Conservation (phyloP, 352 stramenopile genomes). For the Globisporangium iwayamae region DNA sequence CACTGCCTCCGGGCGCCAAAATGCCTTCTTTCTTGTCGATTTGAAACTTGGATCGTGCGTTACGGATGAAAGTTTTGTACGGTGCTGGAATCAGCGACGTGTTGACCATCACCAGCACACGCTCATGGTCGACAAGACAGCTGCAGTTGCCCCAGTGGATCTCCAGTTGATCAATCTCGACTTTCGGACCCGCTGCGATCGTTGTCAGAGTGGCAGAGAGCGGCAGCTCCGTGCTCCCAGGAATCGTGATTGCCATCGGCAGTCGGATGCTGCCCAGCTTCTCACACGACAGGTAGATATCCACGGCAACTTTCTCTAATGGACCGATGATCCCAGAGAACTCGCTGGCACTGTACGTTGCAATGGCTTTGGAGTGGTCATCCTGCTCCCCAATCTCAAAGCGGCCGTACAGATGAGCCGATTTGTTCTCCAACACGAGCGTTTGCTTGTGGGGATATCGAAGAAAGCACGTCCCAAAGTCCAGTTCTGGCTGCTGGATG, state of each 20-base stretch:
- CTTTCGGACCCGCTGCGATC: constrained; percentile 75
- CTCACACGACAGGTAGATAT: constrained; percentile 84
- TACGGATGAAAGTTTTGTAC: constrained; percentile 94
- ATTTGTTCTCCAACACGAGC: constrained; percentile 88
- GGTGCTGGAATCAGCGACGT: constrained; percentile 85
- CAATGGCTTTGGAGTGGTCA: constrained; percentile 80
- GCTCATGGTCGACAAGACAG: constrained; percentile 84
- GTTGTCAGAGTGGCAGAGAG: constrained; percentile 86
- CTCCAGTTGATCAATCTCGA: constrained; percentile 77
- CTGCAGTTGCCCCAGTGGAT: constrained; percentile 90
- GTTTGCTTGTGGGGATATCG: constrained; percentile 89
- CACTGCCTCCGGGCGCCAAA: constrained; percentile 71
- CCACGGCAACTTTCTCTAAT: constrained; percentile 55
- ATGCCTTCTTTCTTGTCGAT: constrained; percentile 89
- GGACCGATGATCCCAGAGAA: constrained; percentile 57
- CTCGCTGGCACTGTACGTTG: constrained; percentile 71
- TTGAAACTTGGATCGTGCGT: constrained; percentile 88
- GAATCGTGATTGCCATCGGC: constrained; percentile 82
- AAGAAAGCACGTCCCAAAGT: constrained; percentile 91
- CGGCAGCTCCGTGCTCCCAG: constrained; percentile 85
- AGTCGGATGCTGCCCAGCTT: constrained; percentile 90
- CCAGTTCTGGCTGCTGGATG: constrained; percentile 62
- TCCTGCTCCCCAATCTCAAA: constrained; percentile 92
- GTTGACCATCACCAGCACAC: constrained; percentile 85
- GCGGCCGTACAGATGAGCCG: constrained; percentile 61